Conservation (phyloP, 2,329 filamentous ascomycete genomes). For the Fusarium annulatum region DNA sequence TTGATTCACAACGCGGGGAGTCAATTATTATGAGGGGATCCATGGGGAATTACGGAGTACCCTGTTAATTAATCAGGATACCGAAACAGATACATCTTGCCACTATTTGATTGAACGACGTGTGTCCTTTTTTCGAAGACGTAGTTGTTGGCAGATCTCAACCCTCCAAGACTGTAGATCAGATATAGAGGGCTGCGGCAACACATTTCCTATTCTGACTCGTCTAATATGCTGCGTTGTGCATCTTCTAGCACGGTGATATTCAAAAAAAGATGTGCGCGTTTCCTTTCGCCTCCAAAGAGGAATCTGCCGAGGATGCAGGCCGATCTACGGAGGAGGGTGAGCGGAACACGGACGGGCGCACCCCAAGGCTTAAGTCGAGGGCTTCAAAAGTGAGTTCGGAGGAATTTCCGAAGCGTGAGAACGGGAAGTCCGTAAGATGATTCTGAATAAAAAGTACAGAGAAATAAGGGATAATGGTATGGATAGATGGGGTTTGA, state of each 20-base stretch:
- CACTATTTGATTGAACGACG: slow-evolving; percentile 4
- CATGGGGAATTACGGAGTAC: slow-evolving; percentile 19
- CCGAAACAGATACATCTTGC: slow-evolving; percentile 6
- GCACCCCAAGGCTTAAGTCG: slow-evolving; percentile 2
- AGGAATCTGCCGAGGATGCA: slow-evolving; percentile 35
- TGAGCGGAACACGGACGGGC: slow-evolving; percentile 17
- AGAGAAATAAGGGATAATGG: neutral
- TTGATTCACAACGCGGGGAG: slow-evolving; percentile 31
- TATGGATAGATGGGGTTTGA: neutral
- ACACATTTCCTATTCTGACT: slow-evolving; percentile 10
- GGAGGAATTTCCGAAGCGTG: slow-evolving; percentile 29
- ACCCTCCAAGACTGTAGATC: slow-evolving; percentile 35
- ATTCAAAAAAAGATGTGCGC: slow-evolving; percentile 28
- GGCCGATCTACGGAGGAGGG: slow-evolving; percentile 33
- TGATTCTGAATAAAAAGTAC: slow-evolving; percentile 6
- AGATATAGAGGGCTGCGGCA: slow-evolving; percentile 25
- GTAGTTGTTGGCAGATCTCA: slow-evolving; percentile 34
- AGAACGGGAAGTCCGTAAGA: slow-evolving; percentile 10
- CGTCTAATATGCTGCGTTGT: slow-evolving; percentile 1
- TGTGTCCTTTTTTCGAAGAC: neutral
- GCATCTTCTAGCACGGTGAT: slow-evolving; percentile 7
- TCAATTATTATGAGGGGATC: slow-evolving; percentile 8
- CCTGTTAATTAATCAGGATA: slow-evolving; percentile 8
- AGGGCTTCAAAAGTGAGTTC: slow-evolving; percentile 16
- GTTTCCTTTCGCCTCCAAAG: slow-evolving; percentile 24